Evolutionary conservation across 805 yeast species (phyloP).

Genomic region (Pichia membranifaciens): DNA sequence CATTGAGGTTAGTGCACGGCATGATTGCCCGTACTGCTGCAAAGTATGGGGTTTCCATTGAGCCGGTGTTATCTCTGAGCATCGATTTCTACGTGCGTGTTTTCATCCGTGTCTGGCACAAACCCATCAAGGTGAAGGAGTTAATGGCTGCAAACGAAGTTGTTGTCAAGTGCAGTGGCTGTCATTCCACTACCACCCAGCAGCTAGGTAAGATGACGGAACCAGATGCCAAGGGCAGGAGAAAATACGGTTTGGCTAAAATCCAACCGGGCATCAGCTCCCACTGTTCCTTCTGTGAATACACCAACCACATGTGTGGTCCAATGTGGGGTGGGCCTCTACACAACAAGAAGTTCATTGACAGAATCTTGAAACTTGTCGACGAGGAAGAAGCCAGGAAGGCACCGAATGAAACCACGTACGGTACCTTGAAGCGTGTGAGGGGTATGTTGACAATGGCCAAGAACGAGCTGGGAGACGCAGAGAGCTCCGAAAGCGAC

Average conservation of each 20-base stretch:
- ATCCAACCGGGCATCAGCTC: conserved; percentile 53
- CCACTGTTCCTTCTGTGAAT: conserved; percentile 65
- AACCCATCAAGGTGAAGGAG: conserved; percentile 78
- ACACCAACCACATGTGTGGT: conserved; percentile 74
- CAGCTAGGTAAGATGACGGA: conserved; percentile 59
- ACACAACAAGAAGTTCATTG: conserved; percentile 65
- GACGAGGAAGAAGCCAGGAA: conserved; percentile 27
- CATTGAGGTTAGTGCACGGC: conserved; percentile 75
- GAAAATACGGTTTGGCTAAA: conserved; percentile 52
- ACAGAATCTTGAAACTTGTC: conserved; percentile 53
- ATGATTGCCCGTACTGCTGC: conserved; percentile 81
- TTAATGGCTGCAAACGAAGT: conserved; percentile 72
- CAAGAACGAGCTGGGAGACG: conserved; percentile 47
- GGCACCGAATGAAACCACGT: conserved; percentile 41
- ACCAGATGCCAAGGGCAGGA: conserved; percentile 27
- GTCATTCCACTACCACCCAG: conserved; percentile 69
- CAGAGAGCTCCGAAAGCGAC: conserved; percentile 6
- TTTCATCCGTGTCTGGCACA: conserved; percentile 68
- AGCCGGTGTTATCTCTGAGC: conserved; percentile 78
- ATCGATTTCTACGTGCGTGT: conserved; percentile 91
- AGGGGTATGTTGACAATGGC: conserved; percentile 93
- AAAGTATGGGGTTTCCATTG: conserved; percentile 77
- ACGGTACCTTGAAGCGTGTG: conserved; percentile 77
- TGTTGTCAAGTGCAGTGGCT: conserved; percentile 80
- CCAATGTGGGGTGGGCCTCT: conserved; percentile 92